These are phyloP conservation scores for Chlorophyllum brunneum DNA, from an alignment of 768 basidiomycete genomes.

Conservation along the genomic window DNA sequence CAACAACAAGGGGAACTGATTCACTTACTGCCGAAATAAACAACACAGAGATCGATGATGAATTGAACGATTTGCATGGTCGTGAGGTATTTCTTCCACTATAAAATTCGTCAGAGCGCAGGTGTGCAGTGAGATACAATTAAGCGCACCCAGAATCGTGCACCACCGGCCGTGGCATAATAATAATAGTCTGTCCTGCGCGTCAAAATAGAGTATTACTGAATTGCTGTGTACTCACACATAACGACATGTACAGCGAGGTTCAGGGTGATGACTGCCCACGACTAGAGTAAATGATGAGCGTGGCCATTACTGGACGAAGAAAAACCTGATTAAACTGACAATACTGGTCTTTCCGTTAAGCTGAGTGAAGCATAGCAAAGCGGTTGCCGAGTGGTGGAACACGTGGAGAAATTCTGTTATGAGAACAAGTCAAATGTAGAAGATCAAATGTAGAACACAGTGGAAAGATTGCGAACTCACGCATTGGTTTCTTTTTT, in stretches of 20 bases:
- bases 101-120: constrained; percentile 5
- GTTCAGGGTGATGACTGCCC: constrained; percentile 92
- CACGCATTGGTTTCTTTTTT: constrained; percentile 98
- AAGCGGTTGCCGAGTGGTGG: constrained; percentile 97
- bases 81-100: constrained; percentile 99
- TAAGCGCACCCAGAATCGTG: constrained; percentile 82
- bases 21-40: constrained; percentile 92
- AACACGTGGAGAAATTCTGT: constrained; percentile 97
- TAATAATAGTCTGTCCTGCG: constrained; percentile 87
- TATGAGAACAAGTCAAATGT: constrained; percentile 11
- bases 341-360: constrained; percentile 94
- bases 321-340: constrained; percentile 37
- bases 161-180: constrained; percentile 95
- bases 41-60: constrained; percentile 82
- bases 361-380: constrained; percentile 92
- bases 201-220: neutral
- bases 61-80: constrained; percentile 97
- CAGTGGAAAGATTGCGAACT: constrained; percentile 22
- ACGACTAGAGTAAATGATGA: constrained; percentile 58
- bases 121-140: neutral
- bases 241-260: constrained; percentile 93
- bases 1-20: neutral
- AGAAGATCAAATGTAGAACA: neutral
- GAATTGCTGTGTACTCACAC: constrained; percentile 74
- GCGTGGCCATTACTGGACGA: neutral